These are phyloP conservation scores for Fonsecaea erecta DNA, from an alignment of 2,329 filamentous ascomycete genomes.

Conservation along the genomic window DNA sequence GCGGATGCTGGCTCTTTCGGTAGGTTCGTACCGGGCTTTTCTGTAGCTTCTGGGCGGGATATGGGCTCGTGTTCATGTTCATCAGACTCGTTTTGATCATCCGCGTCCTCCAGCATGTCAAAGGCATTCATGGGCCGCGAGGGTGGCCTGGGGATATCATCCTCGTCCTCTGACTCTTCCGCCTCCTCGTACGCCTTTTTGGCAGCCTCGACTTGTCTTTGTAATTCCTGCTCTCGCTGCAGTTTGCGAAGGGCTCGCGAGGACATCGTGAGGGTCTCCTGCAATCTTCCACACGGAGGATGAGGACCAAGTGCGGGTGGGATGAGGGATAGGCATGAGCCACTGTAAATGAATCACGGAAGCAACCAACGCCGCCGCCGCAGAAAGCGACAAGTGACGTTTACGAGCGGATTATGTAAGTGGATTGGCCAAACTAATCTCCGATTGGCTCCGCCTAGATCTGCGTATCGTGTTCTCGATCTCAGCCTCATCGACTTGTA, in stretches of 20 bases:
- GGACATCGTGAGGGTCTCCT: constrained; percentile 57
- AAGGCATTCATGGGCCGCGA: constrained; percentile 51
- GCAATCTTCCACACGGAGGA: neutral
- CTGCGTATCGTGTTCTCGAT: neutral
- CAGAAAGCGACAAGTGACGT: neutral
- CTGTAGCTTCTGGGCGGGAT: constrained; percentile 28
- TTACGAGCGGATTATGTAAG: neutral
- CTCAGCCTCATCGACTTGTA: neutral
- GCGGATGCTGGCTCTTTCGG: constrained; percentile 14
- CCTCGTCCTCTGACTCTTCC: constrained; percentile 49
- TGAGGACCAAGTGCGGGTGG: neutral
- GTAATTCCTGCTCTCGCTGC: constrained; percentile 65
- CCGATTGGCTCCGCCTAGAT: constrained; percentile 3
- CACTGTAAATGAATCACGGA: neutral
- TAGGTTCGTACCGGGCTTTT: constrained; percentile 35
- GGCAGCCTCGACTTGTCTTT: constrained; percentile 52
- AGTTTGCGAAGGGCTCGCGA: constrained; percentile 68
- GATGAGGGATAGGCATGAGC: neutral
- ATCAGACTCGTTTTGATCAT: constrained; percentile 46
- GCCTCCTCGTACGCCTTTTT: constrained; percentile 44
- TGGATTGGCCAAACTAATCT: neutral
- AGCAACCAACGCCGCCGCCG: neutral
- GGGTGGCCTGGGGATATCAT: constrained; percentile 38
- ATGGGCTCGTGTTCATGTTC: constrained; percentile 39
- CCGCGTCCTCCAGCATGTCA: constrained; percentile 56